phyloP scores from a whole-genome alignment of 208 protist genomes.

The Acanthamoeba triangularis region DNA sequence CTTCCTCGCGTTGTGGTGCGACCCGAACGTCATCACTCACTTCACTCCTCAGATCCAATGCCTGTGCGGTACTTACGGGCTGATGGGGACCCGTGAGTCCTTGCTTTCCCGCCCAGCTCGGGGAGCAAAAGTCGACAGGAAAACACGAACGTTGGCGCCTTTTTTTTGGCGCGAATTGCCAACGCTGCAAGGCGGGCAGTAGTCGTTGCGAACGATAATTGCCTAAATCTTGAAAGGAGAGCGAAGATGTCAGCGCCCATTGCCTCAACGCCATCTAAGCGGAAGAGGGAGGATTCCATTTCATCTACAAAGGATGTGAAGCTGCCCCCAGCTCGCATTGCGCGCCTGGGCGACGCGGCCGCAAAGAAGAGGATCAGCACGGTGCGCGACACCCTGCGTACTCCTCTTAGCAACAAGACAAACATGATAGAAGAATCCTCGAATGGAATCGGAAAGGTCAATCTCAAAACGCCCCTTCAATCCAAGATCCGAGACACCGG shows the following conservation, averaged over 20 bases:
- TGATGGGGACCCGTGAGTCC: no score
- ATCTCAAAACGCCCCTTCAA: background rate
- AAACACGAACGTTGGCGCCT: no score
- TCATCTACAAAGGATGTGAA: background rate
- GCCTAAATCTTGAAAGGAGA: background rate
- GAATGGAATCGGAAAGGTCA: background rate
- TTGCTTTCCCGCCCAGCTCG: no score
- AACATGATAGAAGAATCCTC: background rate
- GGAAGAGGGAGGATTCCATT: background rate
- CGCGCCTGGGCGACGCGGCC: background rate
- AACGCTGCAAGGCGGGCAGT: no score
- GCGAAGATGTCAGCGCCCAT: background rate
- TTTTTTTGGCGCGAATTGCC: no score
- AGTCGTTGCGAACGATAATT: no score
- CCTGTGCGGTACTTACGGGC: no score
- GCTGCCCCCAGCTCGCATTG: background rate
- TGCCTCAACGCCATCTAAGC: background rate
- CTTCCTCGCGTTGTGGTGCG: no score
- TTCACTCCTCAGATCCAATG: no score
- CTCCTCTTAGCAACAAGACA: background rate
- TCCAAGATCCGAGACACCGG: background rate
- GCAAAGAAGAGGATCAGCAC: background rate
- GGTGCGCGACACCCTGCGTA: background rate
- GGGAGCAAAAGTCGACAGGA: no score
- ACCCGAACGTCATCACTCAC: no score